Evolutionary conservation across 176 grass and related monocot species (phyloP), one percentile per base, ranked within the genome.

Genomic region (Guadua angustifolia): DNA sequence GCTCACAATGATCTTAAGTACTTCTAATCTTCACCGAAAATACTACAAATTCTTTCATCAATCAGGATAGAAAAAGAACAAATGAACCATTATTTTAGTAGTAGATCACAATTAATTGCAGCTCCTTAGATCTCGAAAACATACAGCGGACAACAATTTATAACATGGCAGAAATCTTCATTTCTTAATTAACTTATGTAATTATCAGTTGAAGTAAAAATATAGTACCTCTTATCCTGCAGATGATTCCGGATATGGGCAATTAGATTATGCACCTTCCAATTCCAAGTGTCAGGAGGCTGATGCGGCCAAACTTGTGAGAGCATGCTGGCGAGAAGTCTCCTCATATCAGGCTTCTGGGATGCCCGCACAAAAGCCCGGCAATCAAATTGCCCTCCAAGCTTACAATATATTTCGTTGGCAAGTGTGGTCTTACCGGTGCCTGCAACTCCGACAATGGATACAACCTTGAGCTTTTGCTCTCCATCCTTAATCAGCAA

Each of bases 381-480:
- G 44, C 25, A 64, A 0, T 83, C 42, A 2, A 83, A 83, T 12
- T 39, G 19, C 1, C 19, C 57, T 0, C 57, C 18, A 9, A 38
- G 13, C 36, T n/a, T 5, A 12, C 12, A 13, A 24, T 49, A 75
- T 3, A 83, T 4, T 35, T 63, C 24, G 17, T 43, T 39, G 32
- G 45, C 45, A 40, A 84, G 29, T 0, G 43, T 84, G 59, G 55
- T 84, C 5, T 84, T 84, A 11, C 82, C 82, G 0, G 66, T 9
- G 9, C 82, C 82, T 43, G 18, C 46, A 52, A 5, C 26, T 67
- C 78, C 78, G 24, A 68, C 29, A 80, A 67, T 52, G 18, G 78
- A 66, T 4, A 80, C 29, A 25, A 80, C 44, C 62, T 67, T 80
- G 18, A 79, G 63, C 18, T n/a, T n/a, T n/a, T n/a, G n/a, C n/a